Percentiles rank a stretch among this genome's conserved stretches.
phyloP scores from a whole-genome alignment of 805 yeast species.

The Hanseniaspora hatyaiensis region DNA sequence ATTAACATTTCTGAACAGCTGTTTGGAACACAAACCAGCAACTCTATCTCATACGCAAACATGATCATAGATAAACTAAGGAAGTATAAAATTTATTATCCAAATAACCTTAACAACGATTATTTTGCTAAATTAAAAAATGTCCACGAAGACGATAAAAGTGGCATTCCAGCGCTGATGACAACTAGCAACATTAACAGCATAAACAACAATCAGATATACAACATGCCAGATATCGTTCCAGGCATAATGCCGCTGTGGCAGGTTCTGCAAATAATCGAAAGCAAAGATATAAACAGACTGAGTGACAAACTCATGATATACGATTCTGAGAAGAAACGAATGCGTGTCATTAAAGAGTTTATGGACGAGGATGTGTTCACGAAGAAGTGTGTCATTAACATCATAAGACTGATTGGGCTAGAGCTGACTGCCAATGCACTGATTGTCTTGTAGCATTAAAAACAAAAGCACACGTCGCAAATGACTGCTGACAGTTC shows the following conservation, averaged over 20 bases:
- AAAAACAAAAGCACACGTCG: too few relatives aligned
- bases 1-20: conserved; percentile 30
- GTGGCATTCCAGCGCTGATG: conserved; percentile 17
- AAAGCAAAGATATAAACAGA: conserved; percentile 23
- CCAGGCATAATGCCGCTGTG: conserved; percentile 43
- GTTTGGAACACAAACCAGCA: conserved; percentile 31
- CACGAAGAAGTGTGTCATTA: conserved; percentile 29
- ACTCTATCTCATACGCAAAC: conserved; percentile 22
- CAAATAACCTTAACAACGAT: conserved; percentile 16
- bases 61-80: conserved; percentile 20
- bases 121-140: conserved; percentile 16
- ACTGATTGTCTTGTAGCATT: conserved; percentile 24
- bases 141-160: background rate
- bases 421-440: conserved; percentile 29
- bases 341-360: conserved; percentile 23
- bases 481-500: too few relatives aligned
- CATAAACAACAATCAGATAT: conserved; percentile 12
- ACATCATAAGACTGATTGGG: conserved; percentile 37
- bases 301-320: conserved; percentile 23
- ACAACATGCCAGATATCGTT: conserved; percentile 33
- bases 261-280: conserved; percentile 34
- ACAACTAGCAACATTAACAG: conserved; percentile 13
- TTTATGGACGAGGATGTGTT: conserved; percentile 21
- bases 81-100: conserved; percentile 21
- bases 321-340: conserved; percentile 22